Percentiles rank a stretch among this genome's conserved stretches.
phyloP scores from a whole-genome alignment of 371 early-diverging fungal genomes.

The Blakeslea trispora region DNA sequence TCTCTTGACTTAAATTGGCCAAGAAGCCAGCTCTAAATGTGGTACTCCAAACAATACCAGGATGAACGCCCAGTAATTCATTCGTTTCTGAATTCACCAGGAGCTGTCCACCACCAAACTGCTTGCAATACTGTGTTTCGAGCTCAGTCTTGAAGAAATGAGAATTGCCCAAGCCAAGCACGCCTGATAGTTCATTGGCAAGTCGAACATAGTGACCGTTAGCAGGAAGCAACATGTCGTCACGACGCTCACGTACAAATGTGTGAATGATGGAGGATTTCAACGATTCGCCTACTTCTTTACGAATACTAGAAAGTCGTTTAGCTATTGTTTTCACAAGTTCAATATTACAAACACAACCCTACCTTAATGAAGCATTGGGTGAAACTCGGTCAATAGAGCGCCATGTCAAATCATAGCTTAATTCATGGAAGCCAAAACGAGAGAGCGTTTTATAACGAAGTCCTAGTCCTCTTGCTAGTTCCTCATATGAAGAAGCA shows the following conservation, averaged over 20 bases:
- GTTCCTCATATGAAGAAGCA: slow-evolving; percentile 47
- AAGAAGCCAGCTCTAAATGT: slow-evolving; percentile 73
- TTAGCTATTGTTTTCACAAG: no score
- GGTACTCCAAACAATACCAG: slow-evolving; percentile 49
- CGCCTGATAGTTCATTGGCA: slow-evolving; percentile 79
- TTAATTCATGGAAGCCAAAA: slow-evolving; percentile 72
- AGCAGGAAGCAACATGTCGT: slow-evolving; percentile 77
- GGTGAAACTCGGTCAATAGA: slow-evolving; percentile 70
- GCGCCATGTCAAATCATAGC: slow-evolving; percentile 78
- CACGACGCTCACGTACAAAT: slow-evolving; percentile 71
- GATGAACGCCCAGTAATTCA: slow-evolving; percentile 33
- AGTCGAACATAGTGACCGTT: slow-evolving; percentile 69
- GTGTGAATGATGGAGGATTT: slow-evolving; percentile 80
- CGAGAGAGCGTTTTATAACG: slow-evolving; percentile 51
- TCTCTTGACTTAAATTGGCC: slow-evolving; percentile 56
- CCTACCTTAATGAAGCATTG: slow-evolving; percentile 75
- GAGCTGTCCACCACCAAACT: slow-evolving; percentile 38
- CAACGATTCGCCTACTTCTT: slow-evolving; percentile 86
- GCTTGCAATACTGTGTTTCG: slow-evolving; percentile 54
- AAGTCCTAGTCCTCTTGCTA: slow-evolving; percentile 42
- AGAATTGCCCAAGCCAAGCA: slow-evolving; percentile 76
- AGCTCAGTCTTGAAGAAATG: slow-evolving; percentile 72
- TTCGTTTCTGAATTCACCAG: slow-evolving; percentile 30
- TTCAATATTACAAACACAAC: no score
- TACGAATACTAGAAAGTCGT: slow-evolving; percentile 72